Percentiles rank a stretch among this genome's conserved stretches.
Conservation (phyloP, 345 rosid genomes). For the Aquilaria sinensis region DNA sequence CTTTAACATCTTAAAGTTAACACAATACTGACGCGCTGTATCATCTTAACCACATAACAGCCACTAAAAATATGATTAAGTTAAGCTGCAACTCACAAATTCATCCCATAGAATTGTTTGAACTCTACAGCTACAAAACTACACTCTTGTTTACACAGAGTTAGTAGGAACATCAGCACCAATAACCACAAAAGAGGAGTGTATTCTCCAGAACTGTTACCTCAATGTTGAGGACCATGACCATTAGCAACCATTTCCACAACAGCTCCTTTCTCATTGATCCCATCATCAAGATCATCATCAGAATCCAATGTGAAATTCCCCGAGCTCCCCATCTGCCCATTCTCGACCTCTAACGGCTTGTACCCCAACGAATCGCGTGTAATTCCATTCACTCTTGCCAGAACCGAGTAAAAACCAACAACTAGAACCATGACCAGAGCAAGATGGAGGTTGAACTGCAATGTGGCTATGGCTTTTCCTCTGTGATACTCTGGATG, state of each 20-base stretch:
- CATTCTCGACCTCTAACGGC: slow-evolving; percentile 65
- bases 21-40: no score
- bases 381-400: slow-evolving; percentile 33
- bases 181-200: background rate
- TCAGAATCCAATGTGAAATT: slow-evolving; percentile 76
- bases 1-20: no score
- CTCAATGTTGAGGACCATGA: slow-evolving; percentile 40
- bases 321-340: slow-evolving; percentile 31
- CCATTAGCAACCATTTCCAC: slow-evolving; percentile 45
- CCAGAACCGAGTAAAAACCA: slow-evolving; percentile 40
- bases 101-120: background rate
- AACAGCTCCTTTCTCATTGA: slow-evolving; percentile 27
- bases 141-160: background rate
- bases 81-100: slow-evolving; percentile 1
- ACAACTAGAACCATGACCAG: slow-evolving; percentile 47
- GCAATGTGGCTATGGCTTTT: slow-evolving; percentile 83
- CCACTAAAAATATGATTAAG: background rate
- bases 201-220: slow-evolving; percentile 12
- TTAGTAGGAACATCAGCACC: background rate
- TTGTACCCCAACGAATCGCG: slow-evolving; percentile 35
- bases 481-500: slow-evolving; percentile 80
- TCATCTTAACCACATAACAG: no score
- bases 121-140: background rate
- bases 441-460: slow-evolving; percentile 87
- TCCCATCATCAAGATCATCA: slow-evolving; percentile 43